Conservation (phyloP, 163 green algal genomes). For the Prototheca cutis region DNA sequence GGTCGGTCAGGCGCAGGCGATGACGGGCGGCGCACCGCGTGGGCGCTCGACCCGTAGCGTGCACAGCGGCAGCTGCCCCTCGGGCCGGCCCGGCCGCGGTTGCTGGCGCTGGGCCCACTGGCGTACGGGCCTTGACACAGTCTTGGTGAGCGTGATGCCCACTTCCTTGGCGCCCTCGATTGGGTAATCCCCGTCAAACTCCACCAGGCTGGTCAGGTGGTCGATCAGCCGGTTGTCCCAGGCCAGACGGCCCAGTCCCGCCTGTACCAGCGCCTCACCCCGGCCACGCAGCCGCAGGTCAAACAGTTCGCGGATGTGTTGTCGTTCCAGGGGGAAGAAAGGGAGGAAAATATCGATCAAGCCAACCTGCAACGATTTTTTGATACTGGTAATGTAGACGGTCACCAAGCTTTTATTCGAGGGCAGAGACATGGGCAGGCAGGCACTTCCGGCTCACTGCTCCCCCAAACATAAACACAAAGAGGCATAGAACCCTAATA, state of each 20-base stretch:
- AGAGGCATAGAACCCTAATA: too few relatives aligned
- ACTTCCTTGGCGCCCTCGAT: conserved; percentile 57
- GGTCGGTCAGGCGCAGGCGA: not conserved
- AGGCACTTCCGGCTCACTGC: too few relatives aligned
- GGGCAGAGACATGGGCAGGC: too few relatives aligned
- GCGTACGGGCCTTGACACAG: conserved; percentile 40
- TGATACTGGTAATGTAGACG: too few relatives aligned
- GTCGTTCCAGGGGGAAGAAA: conserved; percentile 65
- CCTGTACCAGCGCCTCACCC: not conserved
- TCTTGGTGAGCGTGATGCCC: conserved; percentile 38
- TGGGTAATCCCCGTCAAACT: conserved; percentile 47
- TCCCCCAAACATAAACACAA: too few relatives aligned
- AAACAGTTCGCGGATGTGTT: conserved; percentile 42
- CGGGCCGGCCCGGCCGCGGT: not conserved
- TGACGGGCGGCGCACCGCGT: not conserved
- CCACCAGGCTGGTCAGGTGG: conserved; percentile 34
- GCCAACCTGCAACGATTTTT: too few relatives aligned
- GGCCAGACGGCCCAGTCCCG: conserved; percentile 4
- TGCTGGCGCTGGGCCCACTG: conserved; percentile 12
- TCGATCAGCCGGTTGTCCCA: conserved; percentile 37
- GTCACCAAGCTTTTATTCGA: too few relatives aligned
- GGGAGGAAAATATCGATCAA: conserved; percentile 73
- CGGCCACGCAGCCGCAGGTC: conserved; percentile 20
- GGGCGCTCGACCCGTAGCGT: not conserved
- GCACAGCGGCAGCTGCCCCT: not conserved